phyloP scores from a whole-genome alignment of 1,284 basidiomycete genomes.

The Ceratobasidium sp. region DNA sequence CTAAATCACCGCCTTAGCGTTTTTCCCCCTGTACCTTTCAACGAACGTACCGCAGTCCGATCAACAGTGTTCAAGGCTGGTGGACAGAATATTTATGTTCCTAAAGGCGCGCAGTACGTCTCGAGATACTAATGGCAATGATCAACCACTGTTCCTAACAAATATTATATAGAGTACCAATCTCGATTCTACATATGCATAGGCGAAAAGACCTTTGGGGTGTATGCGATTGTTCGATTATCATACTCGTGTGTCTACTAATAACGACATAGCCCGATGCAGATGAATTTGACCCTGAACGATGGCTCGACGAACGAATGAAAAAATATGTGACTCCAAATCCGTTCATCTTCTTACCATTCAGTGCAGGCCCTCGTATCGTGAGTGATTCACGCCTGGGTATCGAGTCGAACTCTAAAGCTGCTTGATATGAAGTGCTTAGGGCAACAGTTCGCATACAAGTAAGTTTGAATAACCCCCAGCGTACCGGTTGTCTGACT shows the following conservation, averaged over 20 bases:
- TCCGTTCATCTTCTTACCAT: constrained; percentile 72
- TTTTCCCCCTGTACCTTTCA: constrained; percentile 78
- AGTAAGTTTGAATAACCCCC: constrained; percentile 50
- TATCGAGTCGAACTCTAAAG: background rate
- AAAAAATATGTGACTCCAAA: constrained; percentile 67
- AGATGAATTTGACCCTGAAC: constrained; percentile 70
- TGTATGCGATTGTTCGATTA: background rate
- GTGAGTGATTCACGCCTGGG: constrained; percentile 49
- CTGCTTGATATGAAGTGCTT: constrained; percentile 59
- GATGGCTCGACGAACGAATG: constrained; percentile 69
- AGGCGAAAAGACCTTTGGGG: constrained; percentile 67
- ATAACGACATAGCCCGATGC: constrained; percentile 53
- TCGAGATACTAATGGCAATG: constrained; percentile 16
- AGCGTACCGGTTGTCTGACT: constrained; percentile 57
- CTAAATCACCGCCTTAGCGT: constrained; percentile 57
- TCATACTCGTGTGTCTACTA: background rate
- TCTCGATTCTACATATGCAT: constrained; percentile 41
- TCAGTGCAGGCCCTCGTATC: constrained; percentile 66
- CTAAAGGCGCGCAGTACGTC: constrained; percentile 37
- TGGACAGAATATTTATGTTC: constrained; percentile 44
- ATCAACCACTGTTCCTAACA: constrained; percentile 44
- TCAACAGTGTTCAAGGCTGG: constrained; percentile 34
- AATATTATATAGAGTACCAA: constrained; percentile 48
- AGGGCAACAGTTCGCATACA: constrained; percentile 66
- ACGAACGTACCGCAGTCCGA: constrained; percentile 62